Conservation (phyloP, 768 basidiomycete species). For the Mycena kentingensis region DNA sequence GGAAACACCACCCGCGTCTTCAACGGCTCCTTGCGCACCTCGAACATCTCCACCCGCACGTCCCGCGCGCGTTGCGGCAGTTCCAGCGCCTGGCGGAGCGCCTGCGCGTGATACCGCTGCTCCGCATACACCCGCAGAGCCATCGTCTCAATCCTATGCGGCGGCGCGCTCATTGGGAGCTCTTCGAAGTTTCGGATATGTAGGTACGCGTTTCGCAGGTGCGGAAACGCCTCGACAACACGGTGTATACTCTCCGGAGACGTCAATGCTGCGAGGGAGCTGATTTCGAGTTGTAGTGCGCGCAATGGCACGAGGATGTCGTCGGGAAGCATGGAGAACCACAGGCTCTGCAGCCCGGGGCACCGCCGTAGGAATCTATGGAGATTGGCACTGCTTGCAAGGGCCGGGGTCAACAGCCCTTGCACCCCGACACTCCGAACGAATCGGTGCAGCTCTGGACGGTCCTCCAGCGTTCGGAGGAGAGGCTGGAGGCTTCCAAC, state of each 20-base stretch:
- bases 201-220: slow-evolving; percentile 5
- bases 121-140: too few relatives aligned
- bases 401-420: not conserved
- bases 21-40: too few relatives aligned
- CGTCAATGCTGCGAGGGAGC: slow-evolving; percentile 11
- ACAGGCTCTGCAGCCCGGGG: slow-evolving; percentile 10
- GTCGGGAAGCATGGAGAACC: slow-evolving; percentile 6
- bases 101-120: too few relatives aligned
- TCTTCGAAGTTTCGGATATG: too few relatives aligned
- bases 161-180: too few relatives aligned
- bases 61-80: too few relatives aligned
- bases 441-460: slow-evolving; percentile 25
- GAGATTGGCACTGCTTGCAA: not conserved
- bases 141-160: too few relatives aligned
- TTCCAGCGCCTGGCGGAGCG: too few relatives aligned
- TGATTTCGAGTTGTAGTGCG: slow-evolving; percentile 5
- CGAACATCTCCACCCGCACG: too few relatives aligned
- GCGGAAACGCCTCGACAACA: slow-evolving; percentile 6
- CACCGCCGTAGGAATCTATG: slow-evolving; percentile 4
- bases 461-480: slow-evolving; percentile 27
- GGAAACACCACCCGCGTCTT: not conserved
- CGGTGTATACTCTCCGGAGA: not conserved
- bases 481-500: slow-evolving; percentile 29
- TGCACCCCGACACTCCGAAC: slow-evolving; percentile 11
- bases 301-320: slow-evolving; percentile 4